phyloP scores from a whole-genome alignment of 176 grass and related monocot genomes.

The Musa schizocarpa region DNA sequence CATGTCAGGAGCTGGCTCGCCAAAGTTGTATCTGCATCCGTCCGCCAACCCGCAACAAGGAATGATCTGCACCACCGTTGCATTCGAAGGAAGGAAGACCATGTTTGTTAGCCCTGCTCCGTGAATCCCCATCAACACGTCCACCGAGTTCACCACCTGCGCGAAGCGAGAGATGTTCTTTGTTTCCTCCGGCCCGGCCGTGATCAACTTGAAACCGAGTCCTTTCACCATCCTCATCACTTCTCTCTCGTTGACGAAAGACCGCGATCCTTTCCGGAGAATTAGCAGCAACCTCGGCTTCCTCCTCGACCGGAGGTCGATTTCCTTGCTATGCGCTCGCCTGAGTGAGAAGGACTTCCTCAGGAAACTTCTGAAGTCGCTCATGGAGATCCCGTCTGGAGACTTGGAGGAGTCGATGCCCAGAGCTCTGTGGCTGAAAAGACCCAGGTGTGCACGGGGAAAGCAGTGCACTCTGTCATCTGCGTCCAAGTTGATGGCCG shows the following conservation, averaged over 20 bases:
- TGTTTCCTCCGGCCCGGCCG: slow-evolving; percentile 33
- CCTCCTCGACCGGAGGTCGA: neutral
- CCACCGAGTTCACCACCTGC: slow-evolving; percentile 44
- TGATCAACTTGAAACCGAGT: slow-evolving; percentile 53
- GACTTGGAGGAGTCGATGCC: slow-evolving; percentile 23
- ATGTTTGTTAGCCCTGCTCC: slow-evolving; percentile 85
- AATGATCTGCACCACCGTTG: slow-evolving; percentile 65
- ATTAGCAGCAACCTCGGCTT: slow-evolving; percentile 45
- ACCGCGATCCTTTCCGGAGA: slow-evolving; percentile 35
- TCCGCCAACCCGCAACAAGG: slow-evolving; percentile 58
- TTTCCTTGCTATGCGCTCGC: neutral
- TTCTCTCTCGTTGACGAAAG: slow-evolving; percentile 55
- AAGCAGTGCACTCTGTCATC: slow-evolving; percentile 29
- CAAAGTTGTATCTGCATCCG: slow-evolving; percentile 50
- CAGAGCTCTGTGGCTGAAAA: slow-evolving; percentile 26
- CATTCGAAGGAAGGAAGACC: slow-evolving; percentile 65
- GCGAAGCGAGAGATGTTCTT: slow-evolving; percentile 52
- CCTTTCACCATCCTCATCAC: slow-evolving; percentile 31
- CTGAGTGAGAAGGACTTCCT: slow-evolving; percentile 26
- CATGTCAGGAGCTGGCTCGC: slow-evolving; percentile 44
- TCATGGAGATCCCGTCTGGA: slow-evolving; percentile 27
- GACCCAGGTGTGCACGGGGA: slow-evolving; percentile 19
- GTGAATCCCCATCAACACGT: slow-evolving; percentile 68
- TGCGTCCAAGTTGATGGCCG: slow-evolving; percentile 27
- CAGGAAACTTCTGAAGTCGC: slow-evolving; percentile 27